A percentile compares a stretch with the other conserved stretches of the same genome.
These are phyloP conservation scores for Amphirosellinia nigrospora DNA, from an alignment of 495 filamentous ascomycete species.

Conservation along the genomic window DNA sequence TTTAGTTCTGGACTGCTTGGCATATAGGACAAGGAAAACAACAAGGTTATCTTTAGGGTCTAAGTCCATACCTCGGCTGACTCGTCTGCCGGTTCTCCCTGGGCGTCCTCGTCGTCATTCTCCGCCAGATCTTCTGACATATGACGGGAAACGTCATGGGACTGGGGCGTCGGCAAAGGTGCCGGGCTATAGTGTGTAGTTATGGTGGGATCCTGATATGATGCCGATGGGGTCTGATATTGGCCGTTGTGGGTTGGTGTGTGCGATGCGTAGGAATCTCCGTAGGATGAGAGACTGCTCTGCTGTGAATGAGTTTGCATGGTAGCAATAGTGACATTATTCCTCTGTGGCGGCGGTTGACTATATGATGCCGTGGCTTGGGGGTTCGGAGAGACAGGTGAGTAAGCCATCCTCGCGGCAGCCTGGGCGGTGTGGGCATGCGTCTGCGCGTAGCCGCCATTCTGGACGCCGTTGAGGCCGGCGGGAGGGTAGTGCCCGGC, in stretches of 20 bases:
- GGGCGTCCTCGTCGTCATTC: constrained; percentile 39
- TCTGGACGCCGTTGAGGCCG: constrained; percentile 34
- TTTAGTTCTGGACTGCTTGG: not conserved
- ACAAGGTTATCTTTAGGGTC: not conserved
- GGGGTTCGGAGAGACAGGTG: constrained; percentile 34
- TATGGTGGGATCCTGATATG: constrained; percentile 36
- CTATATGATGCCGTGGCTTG: constrained; percentile 28
- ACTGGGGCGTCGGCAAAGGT: constrained; percentile 33
- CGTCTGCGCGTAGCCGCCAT: constrained; percentile 33
- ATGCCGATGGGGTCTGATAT: constrained; percentile 33
- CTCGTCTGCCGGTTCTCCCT: constrained; percentile 40
- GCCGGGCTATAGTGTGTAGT: constrained; percentile 37
- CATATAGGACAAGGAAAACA: not conserved
- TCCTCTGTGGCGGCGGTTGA: constrained; percentile 32
- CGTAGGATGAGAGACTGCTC: constrained; percentile 31
- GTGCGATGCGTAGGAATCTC: constrained; percentile 37
- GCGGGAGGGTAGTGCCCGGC: constrained; percentile 32
- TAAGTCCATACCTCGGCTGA: constrained; percentile 37
- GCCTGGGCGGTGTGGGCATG: constrained; percentile 34
- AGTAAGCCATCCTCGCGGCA: constrained; percentile 34
- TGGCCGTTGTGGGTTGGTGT: constrained; percentile 32
- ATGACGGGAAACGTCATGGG: constrained; percentile 33
- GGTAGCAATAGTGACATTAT: constrained; percentile 43
- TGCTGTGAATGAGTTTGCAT: constrained; percentile 45
- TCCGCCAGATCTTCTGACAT: constrained; percentile 32